A percentile compares a stretch with the other conserved stretches of the same genome.
These are phyloP conservation scores for Pythium oligandrum DNA, from an alignment of 352 stramenopile species.

Conservation along the genomic window DNA sequence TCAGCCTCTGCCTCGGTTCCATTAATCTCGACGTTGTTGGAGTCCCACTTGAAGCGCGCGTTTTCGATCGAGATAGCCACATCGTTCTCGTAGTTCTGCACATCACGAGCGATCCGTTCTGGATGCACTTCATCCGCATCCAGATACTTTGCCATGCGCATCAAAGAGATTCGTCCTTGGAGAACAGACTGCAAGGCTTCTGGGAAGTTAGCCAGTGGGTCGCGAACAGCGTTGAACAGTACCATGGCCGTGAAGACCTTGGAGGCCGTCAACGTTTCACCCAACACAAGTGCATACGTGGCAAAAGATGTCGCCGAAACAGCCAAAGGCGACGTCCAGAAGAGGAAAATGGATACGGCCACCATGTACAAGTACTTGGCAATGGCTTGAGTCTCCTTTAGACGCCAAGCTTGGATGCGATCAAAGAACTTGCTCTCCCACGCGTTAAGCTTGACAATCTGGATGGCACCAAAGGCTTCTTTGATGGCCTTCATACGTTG, in stretches of 20 bases:
- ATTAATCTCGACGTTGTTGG: too few relatives aligned
- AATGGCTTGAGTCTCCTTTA: constrained; percentile 65
- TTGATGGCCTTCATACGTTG: constrained; percentile 37
- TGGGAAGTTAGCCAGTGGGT: constrained; percentile 17
- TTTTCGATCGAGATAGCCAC: constrained; percentile 5
- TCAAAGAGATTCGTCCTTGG: constrained; percentile 12
- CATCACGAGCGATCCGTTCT: constrained; percentile 2
- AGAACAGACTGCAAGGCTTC: constrained; percentile 11
- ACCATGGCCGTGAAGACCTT: constrained; percentile 32
- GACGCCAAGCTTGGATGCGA: constrained; percentile 49
- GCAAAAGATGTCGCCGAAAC: constrained; percentile 30
- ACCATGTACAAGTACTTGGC: constrained; percentile 58
- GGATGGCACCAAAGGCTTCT: too few relatives aligned
- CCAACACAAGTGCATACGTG: constrained; percentile 25
- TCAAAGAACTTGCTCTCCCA: constrained; percentile 79
- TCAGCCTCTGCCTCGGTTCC: too few relatives aligned
- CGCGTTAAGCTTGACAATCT: too few relatives aligned
- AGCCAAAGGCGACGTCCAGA: constrained; percentile 21
- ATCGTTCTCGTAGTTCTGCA: constrained; percentile 2
- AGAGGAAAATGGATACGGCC: constrained; percentile 51
- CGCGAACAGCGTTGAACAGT: constrained; percentile 22
- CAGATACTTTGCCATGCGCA: constrained; percentile 17
- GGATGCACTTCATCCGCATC: constrained; percentile 6
- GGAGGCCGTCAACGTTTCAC: constrained; percentile 21
- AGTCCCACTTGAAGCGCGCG: constrained; percentile 3